phyloP scores from a whole-genome alignment of 345 rosid species.

The Salix suchowensis region DNA sequence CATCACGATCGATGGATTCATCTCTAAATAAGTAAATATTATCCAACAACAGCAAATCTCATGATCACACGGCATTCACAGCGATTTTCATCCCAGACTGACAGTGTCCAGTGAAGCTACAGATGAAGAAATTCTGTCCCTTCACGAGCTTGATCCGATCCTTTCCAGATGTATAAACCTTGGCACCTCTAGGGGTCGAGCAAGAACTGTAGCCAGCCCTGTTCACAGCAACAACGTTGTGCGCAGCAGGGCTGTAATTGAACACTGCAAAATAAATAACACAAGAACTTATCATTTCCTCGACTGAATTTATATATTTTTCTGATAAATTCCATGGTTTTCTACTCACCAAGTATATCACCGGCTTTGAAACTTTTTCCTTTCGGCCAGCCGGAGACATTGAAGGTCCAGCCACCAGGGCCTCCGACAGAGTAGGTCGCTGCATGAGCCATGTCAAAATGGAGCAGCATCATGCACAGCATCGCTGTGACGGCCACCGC shows the following conservation, averaged over 20 bases:
- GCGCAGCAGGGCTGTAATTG: conserved; percentile 40
- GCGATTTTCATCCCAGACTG: conserved; percentile 52
- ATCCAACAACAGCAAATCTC: background rate
- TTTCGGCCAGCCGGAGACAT: conserved; percentile 29
- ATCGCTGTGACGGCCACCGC: conserved; percentile 5
- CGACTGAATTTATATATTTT: background rate
- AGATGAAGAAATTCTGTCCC: conserved; percentile 52
- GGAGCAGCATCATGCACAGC: conserved; percentile 27
- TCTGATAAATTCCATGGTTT: too few species aligned
- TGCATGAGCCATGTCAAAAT: conserved; percentile 20
- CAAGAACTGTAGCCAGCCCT: conserved; percentile 38
- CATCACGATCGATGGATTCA: background rate
- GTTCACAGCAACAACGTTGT: conserved; percentile 46
- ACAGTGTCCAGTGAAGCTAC: conserved; percentile 41
- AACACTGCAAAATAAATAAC: conserved; percentile 36
- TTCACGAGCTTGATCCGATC: conserved; percentile 46
- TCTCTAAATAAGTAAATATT: background rate
- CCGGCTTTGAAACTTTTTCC: conserved; percentile 44
- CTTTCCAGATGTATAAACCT: conserved; percentile 33
- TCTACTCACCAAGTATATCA: conserved; percentile 30
- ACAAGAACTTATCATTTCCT: background rate
- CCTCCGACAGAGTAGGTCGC: conserved; percentile 45
- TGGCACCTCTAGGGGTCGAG: conserved; percentile 33
- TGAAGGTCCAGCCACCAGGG: conserved; percentile 34
- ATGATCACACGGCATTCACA: conserved; percentile 21